Evolutionary conservation across 2,329 filamentous ascomycete species (phyloP).

Genomic region (Talaromyces sp.): DNA sequence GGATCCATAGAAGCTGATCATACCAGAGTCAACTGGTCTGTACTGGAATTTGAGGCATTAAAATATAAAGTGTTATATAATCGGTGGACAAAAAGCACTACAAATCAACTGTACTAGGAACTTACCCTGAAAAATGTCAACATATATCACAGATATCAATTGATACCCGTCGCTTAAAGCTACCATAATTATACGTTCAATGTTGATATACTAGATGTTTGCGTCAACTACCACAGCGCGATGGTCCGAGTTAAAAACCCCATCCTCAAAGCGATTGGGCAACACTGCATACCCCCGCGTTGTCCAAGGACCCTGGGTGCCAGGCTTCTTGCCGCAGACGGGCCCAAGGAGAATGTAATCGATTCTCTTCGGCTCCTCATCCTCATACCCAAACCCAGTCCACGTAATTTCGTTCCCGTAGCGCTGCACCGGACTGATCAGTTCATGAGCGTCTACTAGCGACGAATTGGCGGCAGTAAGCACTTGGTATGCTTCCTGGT

Average conservation of each 20-base stretch:
- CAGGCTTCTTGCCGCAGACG: neutral
- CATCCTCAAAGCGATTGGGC: slow-evolving; percentile 50
- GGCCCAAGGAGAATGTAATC: slow-evolving; percentile 48
- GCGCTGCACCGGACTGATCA: slow-evolving; percentile 27
- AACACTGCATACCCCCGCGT: slow-evolving; percentile 47
- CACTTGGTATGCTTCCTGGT: slow-evolving; percentile 48
- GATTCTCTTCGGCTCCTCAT: slow-evolving; percentile 37
- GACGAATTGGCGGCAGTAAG: slow-evolving; percentile 36
- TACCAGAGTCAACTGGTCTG: too few species aligned
- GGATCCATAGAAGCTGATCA: too few species aligned
- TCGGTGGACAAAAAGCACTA: too few species aligned
- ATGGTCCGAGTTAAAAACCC: slow-evolving; percentile 51
- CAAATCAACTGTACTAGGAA: too few species aligned
- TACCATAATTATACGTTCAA: neutral
- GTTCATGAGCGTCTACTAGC: slow-evolving; percentile 31
- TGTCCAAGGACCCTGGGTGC: slow-evolving; percentile 28
- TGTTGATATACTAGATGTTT: slow-evolving; percentile 12
- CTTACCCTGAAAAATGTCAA: neutral
- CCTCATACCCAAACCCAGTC: slow-evolving; percentile 46
- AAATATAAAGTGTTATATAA: too few species aligned
- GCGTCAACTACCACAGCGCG: slow-evolving; percentile 51
- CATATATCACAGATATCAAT: too few species aligned
- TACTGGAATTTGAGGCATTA: too few species aligned
- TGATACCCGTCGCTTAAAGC: neutral
- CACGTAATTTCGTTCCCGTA: slow-evolving; percentile 51